These are phyloP conservation scores for Tetrapyrgos nigripes DNA, from an alignment of 1,284 basidiomycete genomes.

Conservation along the genomic window DNA sequence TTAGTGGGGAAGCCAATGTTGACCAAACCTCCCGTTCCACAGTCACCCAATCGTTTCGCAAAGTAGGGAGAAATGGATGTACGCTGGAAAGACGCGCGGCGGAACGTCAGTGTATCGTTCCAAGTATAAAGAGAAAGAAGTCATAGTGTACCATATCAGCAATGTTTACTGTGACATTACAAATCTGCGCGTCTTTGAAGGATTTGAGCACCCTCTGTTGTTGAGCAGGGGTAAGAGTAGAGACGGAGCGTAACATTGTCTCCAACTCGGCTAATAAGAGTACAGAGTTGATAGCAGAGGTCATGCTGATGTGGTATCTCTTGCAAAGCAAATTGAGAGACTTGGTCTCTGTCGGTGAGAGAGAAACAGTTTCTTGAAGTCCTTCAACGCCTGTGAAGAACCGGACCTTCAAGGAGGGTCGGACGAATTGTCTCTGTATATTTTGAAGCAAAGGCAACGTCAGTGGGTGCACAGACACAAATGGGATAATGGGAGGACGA, in stretches of 20 bases:
- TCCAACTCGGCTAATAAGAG: neutral
- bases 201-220: neutral
- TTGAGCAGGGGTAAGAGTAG: too few species aligned
- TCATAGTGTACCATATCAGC: too few species aligned
- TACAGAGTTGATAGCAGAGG: neutral
- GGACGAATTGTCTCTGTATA: neutral
- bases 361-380: neutral
- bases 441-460: neutral
- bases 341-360: neutral
- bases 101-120: too few species aligned
- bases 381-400: neutral
- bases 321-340: neutral
- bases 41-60: too few species aligned
- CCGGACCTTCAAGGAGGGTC: neutral
- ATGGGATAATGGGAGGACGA: neutral
- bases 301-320: neutral
- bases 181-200: neutral
- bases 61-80: too few species aligned
- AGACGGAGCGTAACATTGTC: neutral
- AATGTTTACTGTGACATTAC: neutral
- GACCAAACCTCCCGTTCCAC: too few species aligned
- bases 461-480: neutral
- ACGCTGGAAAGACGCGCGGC: too few species aligned
- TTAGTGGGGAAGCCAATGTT: too few species aligned
- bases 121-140: too few species aligned